phyloP scores from a whole-genome alignment of 2,329 filamentous ascomycete genomes.

The Talaromyces sp. region DNA sequence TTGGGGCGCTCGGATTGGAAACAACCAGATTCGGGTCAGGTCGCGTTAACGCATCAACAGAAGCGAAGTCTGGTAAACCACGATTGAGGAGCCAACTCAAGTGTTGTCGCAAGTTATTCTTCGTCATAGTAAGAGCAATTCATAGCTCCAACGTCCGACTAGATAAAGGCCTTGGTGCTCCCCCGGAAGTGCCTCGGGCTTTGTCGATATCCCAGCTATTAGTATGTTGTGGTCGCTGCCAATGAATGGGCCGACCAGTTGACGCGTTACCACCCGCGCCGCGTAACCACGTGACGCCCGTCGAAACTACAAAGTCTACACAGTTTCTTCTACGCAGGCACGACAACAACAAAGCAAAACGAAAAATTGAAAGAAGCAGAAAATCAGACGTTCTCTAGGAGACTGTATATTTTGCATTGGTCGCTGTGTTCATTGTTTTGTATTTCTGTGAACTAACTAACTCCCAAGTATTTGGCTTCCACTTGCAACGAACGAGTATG shows the following conservation, averaged over 20 bases:
- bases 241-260: neutral
- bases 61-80: constrained; percentile 30
- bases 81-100: constrained; percentile 44
- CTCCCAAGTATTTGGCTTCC: neutral
- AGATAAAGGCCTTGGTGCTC: neutral
- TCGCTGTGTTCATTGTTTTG: neutral
- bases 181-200: neutral
- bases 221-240: neutral
- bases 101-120: constrained; percentile 42
- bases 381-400: neutral
- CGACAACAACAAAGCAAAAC: neutral
- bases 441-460: neutral
- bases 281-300: constrained; percentile 9
- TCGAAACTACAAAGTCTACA: neutral
- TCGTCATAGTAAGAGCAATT: constrained; percentile 42
- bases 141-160: constrained; percentile 12
- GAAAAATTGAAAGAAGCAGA: neutral
- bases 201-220: neutral
- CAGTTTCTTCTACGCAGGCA: neutral
- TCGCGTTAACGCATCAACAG: constrained; percentile 22
- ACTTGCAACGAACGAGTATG: neutral
- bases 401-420: neutral
- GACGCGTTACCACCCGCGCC: constrained; percentile 1
- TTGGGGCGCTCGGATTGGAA: neutral
- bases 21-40: constrained; percentile 6